These are phyloP conservation scores for Chalciporus piperatus DNA, from an alignment of 768 basidiomycete species.

Conservation along the genomic window DNA sequence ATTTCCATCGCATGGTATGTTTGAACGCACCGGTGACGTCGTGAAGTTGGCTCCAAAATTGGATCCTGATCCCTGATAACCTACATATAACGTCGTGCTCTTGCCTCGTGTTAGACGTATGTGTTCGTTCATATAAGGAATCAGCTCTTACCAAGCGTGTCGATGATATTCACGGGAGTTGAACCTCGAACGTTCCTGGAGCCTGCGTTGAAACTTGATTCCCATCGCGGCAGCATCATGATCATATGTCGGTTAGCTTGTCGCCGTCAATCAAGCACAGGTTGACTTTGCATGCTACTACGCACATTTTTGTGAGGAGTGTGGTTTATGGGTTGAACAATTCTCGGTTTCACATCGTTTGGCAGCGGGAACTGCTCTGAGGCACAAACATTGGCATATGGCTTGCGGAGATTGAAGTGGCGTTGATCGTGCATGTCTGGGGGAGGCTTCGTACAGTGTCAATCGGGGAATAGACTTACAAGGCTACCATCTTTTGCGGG, in stretches of 20 bases:
- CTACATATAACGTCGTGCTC: conserved; percentile 9
- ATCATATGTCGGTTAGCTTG: background rate
- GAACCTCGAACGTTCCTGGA: background rate
- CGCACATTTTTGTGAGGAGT: background rate
- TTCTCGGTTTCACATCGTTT: background rate
- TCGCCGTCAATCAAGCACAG: background rate
- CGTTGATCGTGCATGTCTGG: too few species aligned
- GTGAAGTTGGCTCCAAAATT: background rate
- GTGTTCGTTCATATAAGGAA: background rate
- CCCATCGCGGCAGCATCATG: background rate
- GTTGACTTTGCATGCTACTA: background rate
- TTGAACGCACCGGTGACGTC: conserved; percentile 3
- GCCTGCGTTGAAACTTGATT: background rate
- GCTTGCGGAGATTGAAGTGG: background rate
- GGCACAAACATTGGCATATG: background rate
- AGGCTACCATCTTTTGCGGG: background rate
- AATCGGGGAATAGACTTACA: background rate
- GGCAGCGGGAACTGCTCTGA: background rate
- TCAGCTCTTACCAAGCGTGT: background rate
- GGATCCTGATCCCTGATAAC: conserved; percentile 10
- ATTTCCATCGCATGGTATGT: conserved; percentile 7
- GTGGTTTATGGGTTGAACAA: too few species aligned
- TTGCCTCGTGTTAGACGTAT: conserved; percentile 18
- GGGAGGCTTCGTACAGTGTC: too few species aligned
- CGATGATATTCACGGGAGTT: background rate